A percentile compares a stretch with the other conserved stretches of the same genome.
Conservation (phyloP, 1,284 basidiomycete genomes). For the Phenoliferia sp. region DNA sequence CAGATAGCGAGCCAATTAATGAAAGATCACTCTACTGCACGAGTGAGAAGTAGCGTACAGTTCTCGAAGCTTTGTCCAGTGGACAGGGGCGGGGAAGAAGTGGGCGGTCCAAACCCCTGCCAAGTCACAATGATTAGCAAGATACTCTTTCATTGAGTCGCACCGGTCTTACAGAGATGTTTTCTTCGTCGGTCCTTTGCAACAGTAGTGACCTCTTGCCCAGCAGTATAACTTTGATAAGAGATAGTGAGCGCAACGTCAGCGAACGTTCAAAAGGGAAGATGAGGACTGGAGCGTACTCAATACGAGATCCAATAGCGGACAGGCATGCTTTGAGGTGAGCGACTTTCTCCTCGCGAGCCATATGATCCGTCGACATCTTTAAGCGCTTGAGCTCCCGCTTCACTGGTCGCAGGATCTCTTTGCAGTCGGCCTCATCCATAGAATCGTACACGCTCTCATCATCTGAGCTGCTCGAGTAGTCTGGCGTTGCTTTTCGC, state of each 20-base stretch:
- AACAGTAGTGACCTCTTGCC: slow-evolving; percentile 61
- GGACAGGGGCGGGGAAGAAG: slow-evolving; percentile 25
- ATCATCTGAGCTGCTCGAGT: slow-evolving; percentile 18
- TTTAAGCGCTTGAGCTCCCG: slow-evolving; percentile 96
- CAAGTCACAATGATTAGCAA: background rate
- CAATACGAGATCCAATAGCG: slow-evolving; percentile 89
- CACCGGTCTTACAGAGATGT: slow-evolving; percentile 78
- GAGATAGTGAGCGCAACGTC: background rate
- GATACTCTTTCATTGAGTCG: background rate
- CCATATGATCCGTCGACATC: slow-evolving; percentile 83
- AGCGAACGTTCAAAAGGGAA: background rate
- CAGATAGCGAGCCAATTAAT: background rate
- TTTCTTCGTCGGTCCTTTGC: slow-evolving; percentile 79
- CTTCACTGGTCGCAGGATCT: slow-evolving; percentile 93
- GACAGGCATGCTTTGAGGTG: slow-evolving; percentile 93
- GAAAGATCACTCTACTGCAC: too few species aligned
- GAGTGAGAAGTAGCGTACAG: slow-evolving; percentile 10
- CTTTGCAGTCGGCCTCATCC: slow-evolving; percentile 93
- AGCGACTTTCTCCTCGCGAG: slow-evolving; percentile 88
- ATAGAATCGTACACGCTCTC: slow-evolving; percentile 50
- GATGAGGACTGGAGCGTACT: slow-evolving; percentile 40
- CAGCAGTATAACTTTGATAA: slow-evolving; percentile 56
- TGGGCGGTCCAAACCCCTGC: slow-evolving; percentile 29
- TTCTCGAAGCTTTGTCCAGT: slow-evolving; percentile 10
- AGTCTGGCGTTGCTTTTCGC: slow-evolving; percentile 37